phyloP scores from a whole-genome alignment of 2,329 filamentous ascomycete genomes.

The Neophaeococcomyces mojaviensis region DNA sequence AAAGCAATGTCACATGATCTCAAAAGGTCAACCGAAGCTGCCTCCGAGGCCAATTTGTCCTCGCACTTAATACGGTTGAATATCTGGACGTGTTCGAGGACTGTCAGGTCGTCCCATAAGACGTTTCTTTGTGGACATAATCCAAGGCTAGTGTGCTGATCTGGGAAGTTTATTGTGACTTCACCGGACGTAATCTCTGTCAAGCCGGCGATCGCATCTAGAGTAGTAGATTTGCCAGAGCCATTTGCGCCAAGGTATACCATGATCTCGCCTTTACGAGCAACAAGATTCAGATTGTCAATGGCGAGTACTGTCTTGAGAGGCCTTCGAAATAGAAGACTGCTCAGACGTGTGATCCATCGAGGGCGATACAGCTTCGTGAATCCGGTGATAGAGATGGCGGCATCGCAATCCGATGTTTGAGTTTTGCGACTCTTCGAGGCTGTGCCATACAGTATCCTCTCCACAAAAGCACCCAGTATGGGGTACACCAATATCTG shows the following conservation, averaged over 20 bases:
- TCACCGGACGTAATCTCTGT: constrained; percentile 67
- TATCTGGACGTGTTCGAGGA: constrained; percentile 73
- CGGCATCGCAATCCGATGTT: constrained; percentile 23
- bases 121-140: constrained; percentile 92
- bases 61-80: constrained; percentile 73
- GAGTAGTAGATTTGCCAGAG: constrained; percentile 80
- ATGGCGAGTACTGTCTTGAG: constrained; percentile 72
- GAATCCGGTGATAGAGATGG: constrained; percentile 63
- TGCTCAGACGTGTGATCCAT: constrained; percentile 46
- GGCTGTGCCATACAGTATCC: constrained; percentile 66
- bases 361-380: constrained; percentile 70
- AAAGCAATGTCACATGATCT: constrained; percentile 62
- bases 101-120: constrained; percentile 81
- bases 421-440: constrained; percentile 48
- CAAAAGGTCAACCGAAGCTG: constrained; percentile 50
- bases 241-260: constrained; percentile 84
- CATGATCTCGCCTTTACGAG: constrained; percentile 72
- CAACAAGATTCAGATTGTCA: constrained; percentile 61
- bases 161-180: constrained; percentile 64
- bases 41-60: constrained; percentile 11
- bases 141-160: constrained; percentile 70
- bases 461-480: constrained; percentile 67
- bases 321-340: constrained; percentile 40
- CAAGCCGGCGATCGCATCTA: constrained; percentile 79
- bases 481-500: constrained; percentile 74